phyloP scores from a whole-genome alignment of 768 basidiomycete genomes.

The Agaricus sinodeliciosus region DNA sequence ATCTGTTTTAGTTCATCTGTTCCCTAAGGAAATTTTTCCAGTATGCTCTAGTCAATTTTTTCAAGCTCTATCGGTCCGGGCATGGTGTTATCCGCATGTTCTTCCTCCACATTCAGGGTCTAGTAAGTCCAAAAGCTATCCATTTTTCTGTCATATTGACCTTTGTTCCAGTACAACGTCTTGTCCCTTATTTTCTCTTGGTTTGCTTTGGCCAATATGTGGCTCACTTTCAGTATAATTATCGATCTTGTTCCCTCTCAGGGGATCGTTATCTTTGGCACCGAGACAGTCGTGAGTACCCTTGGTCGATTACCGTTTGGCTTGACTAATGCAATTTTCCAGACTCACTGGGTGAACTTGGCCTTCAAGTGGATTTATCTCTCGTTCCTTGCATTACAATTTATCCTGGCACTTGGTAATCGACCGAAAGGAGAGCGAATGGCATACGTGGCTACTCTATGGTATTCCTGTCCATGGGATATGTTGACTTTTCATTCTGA shows the following conservation, averaged over 20 bases:
- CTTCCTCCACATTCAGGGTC: slow-evolving; percentile 90
- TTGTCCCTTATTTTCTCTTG: slow-evolving; percentile 84
- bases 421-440: slow-evolving; percentile 84
- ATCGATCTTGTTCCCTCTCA: slow-evolving; percentile 72
- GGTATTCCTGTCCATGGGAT: slow-evolving; percentile 64
- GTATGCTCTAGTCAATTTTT: slow-evolving; percentile 94
- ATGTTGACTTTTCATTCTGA: slow-evolving; percentile 12
- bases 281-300: slow-evolving; percentile 50
- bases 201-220: slow-evolving; percentile 90
- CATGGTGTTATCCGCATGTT: slow-evolving; percentile 92
- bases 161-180: slow-evolving; percentile 62
- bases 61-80: slow-evolving; percentile 77
- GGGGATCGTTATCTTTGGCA: slow-evolving; percentile 64
- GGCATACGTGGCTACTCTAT: slow-evolving; percentile 68
- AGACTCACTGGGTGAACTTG: slow-evolving; percentile 89
- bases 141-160: neutral
- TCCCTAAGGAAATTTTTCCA: slow-evolving; percentile 18
- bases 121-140: slow-evolving; percentile 46
- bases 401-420: slow-evolving; percentile 60
- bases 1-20: neutral
- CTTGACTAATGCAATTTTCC: neutral
- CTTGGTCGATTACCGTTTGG: neutral
- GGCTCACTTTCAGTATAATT: slow-evolving; percentile 95
- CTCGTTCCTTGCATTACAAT: slow-evolving; percentile 73
- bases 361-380: slow-evolving; percentile 85